These are phyloP conservation scores for Aspergillus conjunctus DNA, from an alignment of 495 filamentous ascomycete genomes.

Conservation along the genomic window DNA sequence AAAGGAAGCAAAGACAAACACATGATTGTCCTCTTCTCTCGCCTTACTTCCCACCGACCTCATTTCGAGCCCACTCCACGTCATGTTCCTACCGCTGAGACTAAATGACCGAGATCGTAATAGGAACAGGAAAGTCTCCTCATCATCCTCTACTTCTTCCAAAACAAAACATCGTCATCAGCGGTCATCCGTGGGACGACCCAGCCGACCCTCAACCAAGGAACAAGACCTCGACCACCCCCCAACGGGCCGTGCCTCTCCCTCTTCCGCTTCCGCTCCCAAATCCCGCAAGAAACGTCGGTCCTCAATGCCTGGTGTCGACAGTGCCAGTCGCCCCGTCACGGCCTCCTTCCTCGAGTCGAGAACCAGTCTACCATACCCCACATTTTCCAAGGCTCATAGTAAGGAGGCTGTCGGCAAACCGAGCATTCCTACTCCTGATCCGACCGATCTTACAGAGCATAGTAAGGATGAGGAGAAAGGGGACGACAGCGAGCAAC, in stretches of 20 bases:
- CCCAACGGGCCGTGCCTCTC: conserved; percentile 42
- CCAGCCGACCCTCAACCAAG: conserved; percentile 50
- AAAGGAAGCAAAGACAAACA: conserved; percentile 15
- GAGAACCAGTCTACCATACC: conserved; percentile 74
- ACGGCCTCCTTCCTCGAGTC: conserved; percentile 53
- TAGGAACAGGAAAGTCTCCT: conserved; percentile 31
- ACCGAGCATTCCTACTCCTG: conserved; percentile 73
- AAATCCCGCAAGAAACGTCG: conserved; percentile 41
- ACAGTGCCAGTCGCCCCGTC: conserved; percentile 38
- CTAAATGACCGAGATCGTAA: conserved; percentile 44
- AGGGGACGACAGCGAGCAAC: conserved; percentile 30
- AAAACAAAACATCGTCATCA: conserved; percentile 39
- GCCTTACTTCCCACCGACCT: conserved; percentile 32
- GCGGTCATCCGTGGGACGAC: conserved; percentile 45
- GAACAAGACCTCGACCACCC: conserved; percentile 39
- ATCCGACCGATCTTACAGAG: conserved; percentile 73
- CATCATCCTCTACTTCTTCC: conserved; percentile 32
- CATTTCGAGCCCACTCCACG: conserved; percentile 34
- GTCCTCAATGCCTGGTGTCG: conserved; percentile 55
- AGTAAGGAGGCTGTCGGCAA: conserved; percentile 79
- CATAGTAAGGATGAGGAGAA: conserved; percentile 42
- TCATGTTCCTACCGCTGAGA: conserved; percentile 50
- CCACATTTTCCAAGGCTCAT: conserved; percentile 83
- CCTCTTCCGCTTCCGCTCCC: conserved; percentile 37
- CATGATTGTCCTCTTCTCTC: conserved; percentile 26